Conservation (phyloP, 768 basidiomycete genomes). For the Collybiopsis luxurians region DNA sequence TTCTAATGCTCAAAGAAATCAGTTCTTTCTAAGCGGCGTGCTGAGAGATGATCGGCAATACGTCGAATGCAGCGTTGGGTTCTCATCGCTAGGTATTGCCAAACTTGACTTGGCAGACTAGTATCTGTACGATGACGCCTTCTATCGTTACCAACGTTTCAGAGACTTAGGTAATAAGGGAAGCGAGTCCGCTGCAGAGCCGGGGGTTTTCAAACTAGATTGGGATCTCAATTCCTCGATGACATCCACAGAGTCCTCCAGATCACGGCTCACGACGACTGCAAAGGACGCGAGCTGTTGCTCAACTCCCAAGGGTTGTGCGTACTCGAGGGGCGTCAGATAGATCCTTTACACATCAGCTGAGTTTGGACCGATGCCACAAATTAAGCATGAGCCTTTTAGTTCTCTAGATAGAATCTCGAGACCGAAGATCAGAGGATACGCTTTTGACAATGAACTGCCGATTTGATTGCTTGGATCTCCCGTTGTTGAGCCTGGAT, state of each 20-base stretch:
- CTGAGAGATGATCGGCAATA: too few relatives aligned
- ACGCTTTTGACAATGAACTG: conserved; percentile 5
- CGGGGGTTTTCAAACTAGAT: neutral
- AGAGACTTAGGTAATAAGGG: neutral
- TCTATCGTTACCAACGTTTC: neutral
- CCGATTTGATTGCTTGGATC: conserved; percentile 14
- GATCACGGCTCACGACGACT: conserved; percentile 14
- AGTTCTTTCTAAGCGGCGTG: too few relatives aligned
- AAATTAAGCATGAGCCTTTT: conserved; percentile 26
- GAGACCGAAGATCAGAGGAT: conserved; percentile 14
- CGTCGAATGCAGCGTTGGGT: too few relatives aligned
- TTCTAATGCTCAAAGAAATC: too few relatives aligned
- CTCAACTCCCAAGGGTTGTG: conserved; percentile 8
- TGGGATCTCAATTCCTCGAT: conserved; percentile 14
- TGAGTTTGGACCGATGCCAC: conserved; percentile 18
- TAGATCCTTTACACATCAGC: conserved; percentile 15
- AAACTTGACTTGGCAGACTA: too few relatives aligned
- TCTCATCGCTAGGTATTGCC: too few relatives aligned
- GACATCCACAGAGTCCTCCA: conserved; percentile 19
- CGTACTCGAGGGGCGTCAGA: conserved; percentile 1
- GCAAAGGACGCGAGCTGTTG: conserved; percentile 6
- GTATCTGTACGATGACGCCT: too few relatives aligned
- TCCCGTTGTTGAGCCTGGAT: conserved; percentile 10
- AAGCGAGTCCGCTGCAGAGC: neutral
- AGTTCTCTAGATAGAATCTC: conserved; percentile 20